phyloP scores from a whole-genome alignment of 306 rosid species.

The Abrus precatorius region DNA sequence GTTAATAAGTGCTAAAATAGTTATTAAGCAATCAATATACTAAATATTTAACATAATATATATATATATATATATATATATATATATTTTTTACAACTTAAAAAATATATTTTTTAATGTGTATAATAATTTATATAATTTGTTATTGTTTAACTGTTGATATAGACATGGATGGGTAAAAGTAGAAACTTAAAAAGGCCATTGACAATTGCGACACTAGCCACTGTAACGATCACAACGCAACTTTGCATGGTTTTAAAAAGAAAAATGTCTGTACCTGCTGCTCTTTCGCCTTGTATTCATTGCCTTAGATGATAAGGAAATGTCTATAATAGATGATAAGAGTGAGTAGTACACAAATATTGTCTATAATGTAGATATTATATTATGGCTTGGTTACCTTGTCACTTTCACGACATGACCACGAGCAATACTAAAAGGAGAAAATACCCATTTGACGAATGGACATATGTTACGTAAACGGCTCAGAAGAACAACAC shows the following conservation, averaged over 20 bases:
- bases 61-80: too few species aligned
- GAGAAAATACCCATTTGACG: not conserved
- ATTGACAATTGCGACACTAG: not conserved
- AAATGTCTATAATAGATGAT: not conserved
- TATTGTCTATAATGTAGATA: too few species aligned
- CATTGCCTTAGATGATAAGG: not conserved
- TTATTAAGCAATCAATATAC: too few species aligned
- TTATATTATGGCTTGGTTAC: not conserved
- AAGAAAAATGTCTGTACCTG: slow-evolving; percentile 3
- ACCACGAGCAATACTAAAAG: not conserved
- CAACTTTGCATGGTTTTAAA: not conserved
- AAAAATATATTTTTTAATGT: too few species aligned
- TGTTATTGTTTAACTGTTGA: too few species aligned
- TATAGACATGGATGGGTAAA: too few species aligned
- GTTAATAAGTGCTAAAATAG: too few species aligned
- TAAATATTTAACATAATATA: too few species aligned
- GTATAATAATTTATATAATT: too few species aligned
- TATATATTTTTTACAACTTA: too few species aligned
- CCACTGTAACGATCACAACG: not conserved
- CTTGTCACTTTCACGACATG: slow-evolving; percentile 1
- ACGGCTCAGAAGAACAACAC: not conserved
- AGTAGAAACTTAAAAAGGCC: not conserved
- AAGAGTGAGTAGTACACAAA: not conserved
- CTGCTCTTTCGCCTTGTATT: not conserved
- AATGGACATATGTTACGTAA: not conserved